Evolutionary conservation across 345 rosid genomes (phyloP), one percentile per base, ranked within the genome.

Genomic region (Dimocarpus longan): DNA sequence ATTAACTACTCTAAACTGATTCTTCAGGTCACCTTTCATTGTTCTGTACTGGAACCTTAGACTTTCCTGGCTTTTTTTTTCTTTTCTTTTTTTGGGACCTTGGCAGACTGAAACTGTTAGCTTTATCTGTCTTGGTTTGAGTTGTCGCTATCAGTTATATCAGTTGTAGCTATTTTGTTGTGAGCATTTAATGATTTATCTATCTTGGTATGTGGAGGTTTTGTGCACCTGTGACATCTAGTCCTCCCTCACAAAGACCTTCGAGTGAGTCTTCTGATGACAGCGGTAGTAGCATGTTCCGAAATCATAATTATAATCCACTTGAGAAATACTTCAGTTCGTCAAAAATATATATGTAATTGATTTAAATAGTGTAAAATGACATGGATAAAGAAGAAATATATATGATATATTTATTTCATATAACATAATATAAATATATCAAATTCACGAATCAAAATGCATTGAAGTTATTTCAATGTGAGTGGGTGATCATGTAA

Each of bases 221-320:
- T 62, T 90, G 92, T 43, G 81, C 80, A n/a, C 88, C 91, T 40
- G 77, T 79, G 68, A 82, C 79, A 2, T 82, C 83, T 24, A 96
- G 95, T 79, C 90, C 94, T 68, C 82, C 87, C 22, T 88, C 98
- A 43, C 92, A 91, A 63, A 95, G 93, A 50, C 89, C 80, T 28
- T 89, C 98, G 2, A 92, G 97, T 4, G 95, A 90, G 57, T 92
- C 98, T 32, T 94, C 97, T 8, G 97, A 89, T 39, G 95, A 88
- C 46, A 89, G 91, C 37, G 97, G 91, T 13, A 82, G 82, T 75
- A 88, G 91, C 77, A 26, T 26, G 28, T 26, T 26, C 28, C 1
- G 28, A 26, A 26, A 26, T 26, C 28, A 26, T 26, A 1, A 0
- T 26, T 26, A 26, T 26, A 26, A 26, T 26, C 28, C 28, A 1